phyloP scores from a whole-genome alignment of 495 filamentous ascomycete genomes.

The Penicillium riverlandense region DNA sequence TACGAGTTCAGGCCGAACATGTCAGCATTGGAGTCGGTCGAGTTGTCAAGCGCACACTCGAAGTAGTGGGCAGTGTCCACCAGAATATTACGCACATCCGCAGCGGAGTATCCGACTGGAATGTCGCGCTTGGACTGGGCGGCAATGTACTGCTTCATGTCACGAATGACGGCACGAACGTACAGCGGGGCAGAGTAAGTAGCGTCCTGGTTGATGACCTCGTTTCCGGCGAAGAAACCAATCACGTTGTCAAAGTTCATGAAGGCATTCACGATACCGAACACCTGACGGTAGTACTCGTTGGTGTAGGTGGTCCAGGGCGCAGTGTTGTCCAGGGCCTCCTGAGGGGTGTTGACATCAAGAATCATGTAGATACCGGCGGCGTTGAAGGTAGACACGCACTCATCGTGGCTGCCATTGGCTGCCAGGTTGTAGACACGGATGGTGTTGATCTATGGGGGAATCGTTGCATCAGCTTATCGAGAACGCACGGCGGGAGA shows the following conservation, averaged over 20 bases:
- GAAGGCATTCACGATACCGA: slow-evolving; percentile 89
- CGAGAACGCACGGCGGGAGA: no score
- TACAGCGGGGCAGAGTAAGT: slow-evolving; percentile 31
- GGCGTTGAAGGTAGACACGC: slow-evolving; percentile 85
- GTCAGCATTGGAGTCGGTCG: slow-evolving; percentile 60
- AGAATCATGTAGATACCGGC: slow-evolving; percentile 65
- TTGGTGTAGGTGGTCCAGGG: slow-evolving; percentile 65
- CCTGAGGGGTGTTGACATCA: slow-evolving; percentile 90
- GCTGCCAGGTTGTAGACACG: slow-evolving; percentile 91
- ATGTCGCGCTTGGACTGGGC: slow-evolving; percentile 61
- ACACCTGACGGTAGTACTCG: slow-evolving; percentile 74
- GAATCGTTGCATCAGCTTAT: neutral
- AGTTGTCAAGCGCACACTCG: slow-evolving; percentile 65
- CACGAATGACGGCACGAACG: slow-evolving; percentile 63
- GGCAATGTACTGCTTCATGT: slow-evolving; percentile 82
- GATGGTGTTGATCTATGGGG: slow-evolving; percentile 69
- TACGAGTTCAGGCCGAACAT: slow-evolving; percentile 95
- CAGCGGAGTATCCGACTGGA: slow-evolving; percentile 90
- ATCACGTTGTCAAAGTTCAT: slow-evolving; percentile 85
- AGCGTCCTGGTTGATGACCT: slow-evolving; percentile 72
- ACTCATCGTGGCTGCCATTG: slow-evolving; percentile 76
- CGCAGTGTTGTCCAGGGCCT: slow-evolving; percentile 64
- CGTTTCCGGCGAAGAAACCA: slow-evolving; percentile 91
- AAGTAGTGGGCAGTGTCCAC: slow-evolving; percentile 78
- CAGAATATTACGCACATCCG: slow-evolving; percentile 76